A percentile compares a stretch with the other conserved stretches of the same genome.
Conservation (phyloP, 2,329 filamentous ascomycete species). For the Capronia coronata region DNA sequence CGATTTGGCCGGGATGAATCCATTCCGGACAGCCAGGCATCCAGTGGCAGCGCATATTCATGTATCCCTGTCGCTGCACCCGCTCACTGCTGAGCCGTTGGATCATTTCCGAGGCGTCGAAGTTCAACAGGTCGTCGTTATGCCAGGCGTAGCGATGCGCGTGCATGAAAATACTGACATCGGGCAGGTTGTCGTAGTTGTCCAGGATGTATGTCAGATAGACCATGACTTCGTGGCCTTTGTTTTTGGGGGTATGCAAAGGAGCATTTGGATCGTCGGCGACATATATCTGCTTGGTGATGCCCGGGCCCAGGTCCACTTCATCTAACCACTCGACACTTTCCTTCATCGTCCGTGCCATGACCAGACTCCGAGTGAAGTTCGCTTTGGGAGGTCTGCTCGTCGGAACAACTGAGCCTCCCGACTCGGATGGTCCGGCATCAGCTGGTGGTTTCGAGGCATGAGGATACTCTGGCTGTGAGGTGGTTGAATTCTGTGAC, state of each 20-base stretch:
- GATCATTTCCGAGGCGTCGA: conserved; percentile 47
- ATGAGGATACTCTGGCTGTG: conserved; percentile 6
- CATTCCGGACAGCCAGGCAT: conserved; percentile 54
- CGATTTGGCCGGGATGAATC: conserved; percentile 45
- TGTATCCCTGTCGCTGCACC: conserved; percentile 50
- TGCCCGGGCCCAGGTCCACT: conserved; percentile 41
- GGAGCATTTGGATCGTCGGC: conserved; percentile 47
- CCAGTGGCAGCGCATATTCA: conserved; percentile 55
- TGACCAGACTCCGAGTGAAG: conserved; percentile 51
- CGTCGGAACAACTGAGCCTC: background rate
- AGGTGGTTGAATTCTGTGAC: background rate
- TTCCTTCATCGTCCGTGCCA: conserved; percentile 43
- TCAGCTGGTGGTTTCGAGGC: background rate
- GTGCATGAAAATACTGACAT: conserved; percentile 57
- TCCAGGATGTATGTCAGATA: conserved; percentile 60
- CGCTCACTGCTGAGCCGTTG: conserved; percentile 46
- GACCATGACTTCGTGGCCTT: conserved; percentile 57
- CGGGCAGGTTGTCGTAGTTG: conserved; percentile 53
- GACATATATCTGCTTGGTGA: conserved; percentile 46
- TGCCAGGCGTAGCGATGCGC: conserved; percentile 54
- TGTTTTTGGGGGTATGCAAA: conserved; percentile 51
- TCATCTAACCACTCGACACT: conserved; percentile 46
- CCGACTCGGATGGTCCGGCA: conserved; percentile 17
- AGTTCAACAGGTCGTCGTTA: conserved; percentile 50
- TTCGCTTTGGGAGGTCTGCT: conserved; percentile 38